Percentiles rank a stretch among this genome's conserved stretches.
phyloP scores from a whole-genome alignment of 345 rosid genomes.

The Moringa oleifera region DNA sequence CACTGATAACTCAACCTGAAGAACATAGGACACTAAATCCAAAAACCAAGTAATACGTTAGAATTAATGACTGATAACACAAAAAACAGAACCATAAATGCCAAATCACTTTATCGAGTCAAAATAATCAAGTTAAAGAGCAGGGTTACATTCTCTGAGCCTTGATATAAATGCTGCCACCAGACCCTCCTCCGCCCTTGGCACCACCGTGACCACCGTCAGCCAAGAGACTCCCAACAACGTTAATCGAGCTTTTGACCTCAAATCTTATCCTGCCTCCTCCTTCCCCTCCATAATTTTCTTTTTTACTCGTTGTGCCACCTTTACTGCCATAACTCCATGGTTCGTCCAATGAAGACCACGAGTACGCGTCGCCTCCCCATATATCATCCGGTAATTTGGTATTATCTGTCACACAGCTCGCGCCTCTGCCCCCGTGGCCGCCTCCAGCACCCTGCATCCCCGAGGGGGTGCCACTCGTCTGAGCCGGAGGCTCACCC shows the following conservation, averaged over 20 bases:
- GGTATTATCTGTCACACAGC: slow-evolving; percentile 48
- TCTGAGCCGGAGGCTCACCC: slow-evolving; percentile 55
- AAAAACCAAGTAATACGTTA: background rate
- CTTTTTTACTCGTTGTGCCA: slow-evolving; percentile 57
- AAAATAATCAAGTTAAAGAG: slow-evolving; percentile 10
- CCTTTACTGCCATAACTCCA: slow-evolving; percentile 74
- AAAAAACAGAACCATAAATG: background rate
- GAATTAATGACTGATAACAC: background rate
- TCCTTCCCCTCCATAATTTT: slow-evolving; percentile 59
- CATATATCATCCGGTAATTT: slow-evolving; percentile 69
- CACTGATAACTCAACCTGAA: background rate
- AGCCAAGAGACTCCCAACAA: slow-evolving; percentile 45
- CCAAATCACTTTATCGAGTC: too few relatives aligned
- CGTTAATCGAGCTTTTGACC: slow-evolving; percentile 27
- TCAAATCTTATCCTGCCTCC: slow-evolving; percentile 56
- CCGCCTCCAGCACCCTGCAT: slow-evolving; percentile 64
- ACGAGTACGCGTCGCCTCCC: slow-evolving; percentile 75
- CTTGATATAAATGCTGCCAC: slow-evolving; percentile 57
- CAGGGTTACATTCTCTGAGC: slow-evolving; percentile 52
- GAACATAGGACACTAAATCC: too few relatives aligned
- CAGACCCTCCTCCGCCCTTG: slow-evolving; percentile 74
- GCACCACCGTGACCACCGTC: slow-evolving; percentile 52
- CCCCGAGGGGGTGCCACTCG: slow-evolving; percentile 58
- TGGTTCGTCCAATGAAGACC: slow-evolving; percentile 55
- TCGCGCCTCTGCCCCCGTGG: slow-evolving; percentile 68